phyloP scores from a whole-genome alignment of 805 yeast genomes.

The Saccharomycopsis sp. region DNA sequence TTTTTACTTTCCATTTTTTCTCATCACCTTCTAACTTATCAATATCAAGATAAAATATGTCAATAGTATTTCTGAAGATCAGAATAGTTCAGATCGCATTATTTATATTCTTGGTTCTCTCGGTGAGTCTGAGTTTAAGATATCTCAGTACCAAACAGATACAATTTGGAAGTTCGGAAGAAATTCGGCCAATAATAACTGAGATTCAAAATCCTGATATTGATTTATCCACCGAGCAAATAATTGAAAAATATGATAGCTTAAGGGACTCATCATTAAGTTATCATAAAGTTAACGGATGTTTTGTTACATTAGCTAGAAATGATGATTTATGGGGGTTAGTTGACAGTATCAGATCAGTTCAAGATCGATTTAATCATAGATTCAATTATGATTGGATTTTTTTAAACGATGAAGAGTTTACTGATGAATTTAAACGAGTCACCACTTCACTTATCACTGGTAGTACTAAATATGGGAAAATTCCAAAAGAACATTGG shows the following conservation, averaged over 20 bases:
- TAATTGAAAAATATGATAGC: conserved; percentile 4
- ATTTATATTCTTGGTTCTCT: no score
- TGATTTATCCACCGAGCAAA: no score
- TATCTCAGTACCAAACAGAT: no score
- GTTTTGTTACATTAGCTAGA: conserved; percentile 68
- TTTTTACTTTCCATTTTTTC: no score
- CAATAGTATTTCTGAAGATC: no score
- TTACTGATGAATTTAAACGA: conserved; percentile 61
- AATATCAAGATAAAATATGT: no score
- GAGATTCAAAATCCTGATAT: no score
- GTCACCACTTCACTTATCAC: conserved; percentile 47
- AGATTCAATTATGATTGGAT: conserved; percentile 86
- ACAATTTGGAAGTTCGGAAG: no score
- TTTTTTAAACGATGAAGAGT: conserved; percentile 75
- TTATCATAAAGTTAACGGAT: conserved; percentile 42
- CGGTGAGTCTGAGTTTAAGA: no score
- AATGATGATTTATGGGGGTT: conserved; percentile 56
- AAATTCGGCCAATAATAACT: no score
- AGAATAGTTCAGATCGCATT: no score
- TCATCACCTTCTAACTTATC: no score
- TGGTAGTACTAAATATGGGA: conserved; percentile 66
- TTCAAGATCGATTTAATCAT: conserved; percentile 75
- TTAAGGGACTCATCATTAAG: conserved; percentile 2
- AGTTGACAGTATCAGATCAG: conserved; percentile 53
- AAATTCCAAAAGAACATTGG: conserved; percentile 78